These are phyloP conservation scores for Balakata baccata DNA, from an alignment of 345 rosid genomes.

Conservation along the genomic window DNA sequence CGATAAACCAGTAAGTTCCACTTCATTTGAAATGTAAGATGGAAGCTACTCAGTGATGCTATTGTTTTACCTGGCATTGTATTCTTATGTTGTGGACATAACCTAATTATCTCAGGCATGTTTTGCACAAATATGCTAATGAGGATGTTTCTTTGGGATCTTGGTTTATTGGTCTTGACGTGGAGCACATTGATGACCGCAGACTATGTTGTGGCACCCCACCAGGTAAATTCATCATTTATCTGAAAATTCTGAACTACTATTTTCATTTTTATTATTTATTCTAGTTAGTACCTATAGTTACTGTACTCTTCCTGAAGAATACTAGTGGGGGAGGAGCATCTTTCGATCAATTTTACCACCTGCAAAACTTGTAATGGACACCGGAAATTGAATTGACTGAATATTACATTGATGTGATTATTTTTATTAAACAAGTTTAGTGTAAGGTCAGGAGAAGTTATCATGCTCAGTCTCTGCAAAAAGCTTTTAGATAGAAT, in stretches of 20 bases:
- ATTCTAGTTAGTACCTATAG: neutral
- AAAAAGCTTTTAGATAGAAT: neutral
- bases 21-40: constrained; percentile 11
- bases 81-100: constrained; percentile 6
- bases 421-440: neutral
- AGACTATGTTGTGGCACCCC: constrained; percentile 97
- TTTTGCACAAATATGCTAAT: constrained; percentile 88
- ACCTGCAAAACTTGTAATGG: constrained; percentile 16
- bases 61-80: neutral
- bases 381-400: constrained; percentile 29
- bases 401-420: constrained; percentile 10
- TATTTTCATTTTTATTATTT: neutral
- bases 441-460: constrained; percentile 16
- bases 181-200: constrained; percentile 85
- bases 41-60: constrained; percentile 1
- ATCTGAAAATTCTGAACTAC: neutral
- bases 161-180: constrained; percentile 96
- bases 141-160: constrained; percentile 97
- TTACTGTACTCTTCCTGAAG: constrained; percentile 6
- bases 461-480: constrained; percentile 2
- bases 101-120: constrained; percentile 54
- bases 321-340: constrained; percentile 20
- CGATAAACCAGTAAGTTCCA: constrained; percentile 81
- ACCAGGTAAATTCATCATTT: constrained; percentile 56
- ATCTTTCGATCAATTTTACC: constrained; percentile 25